Percentiles rank a stretch among this genome's conserved stretches.
phyloP scores from a whole-genome alignment of 2,329 filamentous ascomycete genomes.

The Ceratocystis harringtonii region DNA sequence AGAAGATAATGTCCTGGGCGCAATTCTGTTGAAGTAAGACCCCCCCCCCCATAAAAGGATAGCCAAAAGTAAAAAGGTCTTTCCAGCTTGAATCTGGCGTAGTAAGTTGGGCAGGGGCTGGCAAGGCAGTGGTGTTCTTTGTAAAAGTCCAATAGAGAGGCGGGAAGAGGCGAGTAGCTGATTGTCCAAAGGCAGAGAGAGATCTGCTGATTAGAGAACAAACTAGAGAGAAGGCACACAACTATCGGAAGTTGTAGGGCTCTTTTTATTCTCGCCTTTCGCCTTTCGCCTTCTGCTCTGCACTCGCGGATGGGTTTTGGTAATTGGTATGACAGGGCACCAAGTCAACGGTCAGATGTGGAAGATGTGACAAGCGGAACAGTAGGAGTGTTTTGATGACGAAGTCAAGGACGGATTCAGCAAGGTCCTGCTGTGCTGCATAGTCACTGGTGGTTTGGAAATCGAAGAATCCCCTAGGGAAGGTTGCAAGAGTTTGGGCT shows the following conservation, averaged over 20 bases:
- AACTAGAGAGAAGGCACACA: neutral
- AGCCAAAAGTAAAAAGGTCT: neutral
- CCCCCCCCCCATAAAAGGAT: neutral
- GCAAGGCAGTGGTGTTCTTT: neutral
- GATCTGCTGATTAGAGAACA: neutral
- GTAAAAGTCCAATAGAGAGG: no score
- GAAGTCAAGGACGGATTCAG: no score
- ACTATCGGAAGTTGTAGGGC: neutral
- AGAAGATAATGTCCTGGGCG: neutral
- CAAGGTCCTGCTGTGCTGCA: neutral
- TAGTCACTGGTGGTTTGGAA: neutral
- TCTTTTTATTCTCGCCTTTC: no score
- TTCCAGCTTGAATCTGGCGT: neutral
- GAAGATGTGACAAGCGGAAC: neutral
- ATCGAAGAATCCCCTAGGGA: neutral
- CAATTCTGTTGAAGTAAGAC: neutral
- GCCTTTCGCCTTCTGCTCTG: no score
- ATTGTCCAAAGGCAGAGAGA: neutral
- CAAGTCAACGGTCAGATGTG: no score
- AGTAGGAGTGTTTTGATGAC: no score
- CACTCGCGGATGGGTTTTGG: no score
- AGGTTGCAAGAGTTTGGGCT: neutral
- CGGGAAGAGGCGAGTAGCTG: neutral
- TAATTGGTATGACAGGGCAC: no score
- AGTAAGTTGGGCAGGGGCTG: neutral